These are phyloP conservation scores for Globisporangium alternatum DNA, from an alignment of 352 stramenopile genomes.

Conservation along the genomic window DNA sequence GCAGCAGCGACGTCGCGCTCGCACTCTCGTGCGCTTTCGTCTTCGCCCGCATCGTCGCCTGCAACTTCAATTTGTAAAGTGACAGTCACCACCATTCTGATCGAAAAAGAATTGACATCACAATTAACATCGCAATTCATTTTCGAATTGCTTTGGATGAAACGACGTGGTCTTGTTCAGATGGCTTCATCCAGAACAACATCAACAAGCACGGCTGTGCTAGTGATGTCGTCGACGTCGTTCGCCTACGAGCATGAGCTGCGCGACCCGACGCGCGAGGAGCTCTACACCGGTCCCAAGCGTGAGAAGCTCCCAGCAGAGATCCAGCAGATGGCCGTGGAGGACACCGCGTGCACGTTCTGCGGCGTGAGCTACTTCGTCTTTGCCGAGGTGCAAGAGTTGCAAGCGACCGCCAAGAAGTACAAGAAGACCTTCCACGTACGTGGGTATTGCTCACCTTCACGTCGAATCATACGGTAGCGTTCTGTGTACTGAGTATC, in stretches of 20 bases:
- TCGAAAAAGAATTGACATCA: not conserved
- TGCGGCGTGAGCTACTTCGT: constrained; percentile 87
- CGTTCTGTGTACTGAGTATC: not conserved
- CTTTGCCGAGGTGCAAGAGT: constrained; percentile 75
- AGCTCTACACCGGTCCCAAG: constrained; percentile 60
- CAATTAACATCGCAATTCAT: not conserved
- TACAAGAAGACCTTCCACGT: constrained; percentile 75
- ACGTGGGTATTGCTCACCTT: constrained; percentile 1
- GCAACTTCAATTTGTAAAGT: not conserved
- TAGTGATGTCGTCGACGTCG: constrained; percentile 15
- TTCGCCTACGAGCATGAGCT: not conserved
- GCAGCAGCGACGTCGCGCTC: not conserved
- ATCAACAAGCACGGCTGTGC: not conserved
- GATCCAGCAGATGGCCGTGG: constrained; percentile 61
- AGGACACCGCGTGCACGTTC: constrained; percentile 82
- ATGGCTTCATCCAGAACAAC: not conserved
- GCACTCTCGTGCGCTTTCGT: not conserved
- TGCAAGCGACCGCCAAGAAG: constrained; percentile 64
- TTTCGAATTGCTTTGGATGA: not conserved
- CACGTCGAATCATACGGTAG: not conserved
- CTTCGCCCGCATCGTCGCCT: not conserved
- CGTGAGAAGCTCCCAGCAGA: constrained; percentile 48
- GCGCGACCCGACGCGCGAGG: constrained; percentile 31
- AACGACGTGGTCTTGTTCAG: constrained; percentile 1
- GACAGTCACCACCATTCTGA: not conserved